These are phyloP conservation scores for Sequoiadendron giganteum DNA, from an alignment of 75 land plant genomes.

Conservation along the genomic window DNA sequence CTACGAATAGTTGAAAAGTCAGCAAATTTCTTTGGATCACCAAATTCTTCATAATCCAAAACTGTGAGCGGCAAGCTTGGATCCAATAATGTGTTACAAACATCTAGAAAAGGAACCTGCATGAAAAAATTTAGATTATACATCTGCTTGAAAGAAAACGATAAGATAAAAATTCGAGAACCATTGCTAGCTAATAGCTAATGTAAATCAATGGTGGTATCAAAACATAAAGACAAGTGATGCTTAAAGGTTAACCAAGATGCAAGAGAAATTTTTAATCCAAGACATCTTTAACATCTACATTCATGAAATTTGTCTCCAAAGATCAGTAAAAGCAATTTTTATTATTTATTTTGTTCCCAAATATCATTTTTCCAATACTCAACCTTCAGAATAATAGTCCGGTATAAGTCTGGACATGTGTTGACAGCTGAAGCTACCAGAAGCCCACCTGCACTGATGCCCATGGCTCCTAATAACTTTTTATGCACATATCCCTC, in stretches of 20 bases:
- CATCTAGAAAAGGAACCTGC: slow-evolving; percentile 96
- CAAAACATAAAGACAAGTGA: not conserved
- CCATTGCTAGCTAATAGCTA: not conserved
- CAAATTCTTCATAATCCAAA: slow-evolving; percentile 98
- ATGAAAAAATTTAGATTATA: not conserved
- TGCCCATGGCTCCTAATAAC: slow-evolving; percentile 63
- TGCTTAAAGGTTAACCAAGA: not conserved
- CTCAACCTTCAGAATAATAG: slow-evolving; percentile 85
- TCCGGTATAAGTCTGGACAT: slow-evolving; percentile 65
- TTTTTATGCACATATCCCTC: slow-evolving; percentile 67
- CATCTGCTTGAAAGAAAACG: not conserved
- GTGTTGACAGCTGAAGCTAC: slow-evolving; percentile 79
- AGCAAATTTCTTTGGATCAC: slow-evolving; percentile 56
- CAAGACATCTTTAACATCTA: not conserved
- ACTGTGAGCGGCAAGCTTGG: slow-evolving; percentile 75
- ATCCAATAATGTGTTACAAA: slow-evolving; percentile 89
- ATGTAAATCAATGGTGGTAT: not conserved
- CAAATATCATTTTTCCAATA: not conserved
- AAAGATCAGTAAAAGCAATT: not conserved
- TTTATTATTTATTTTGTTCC: not conserved
- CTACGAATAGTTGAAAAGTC: slow-evolving; percentile 61
- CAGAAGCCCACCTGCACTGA: slow-evolving; percentile 92
- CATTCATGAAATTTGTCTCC: not conserved
- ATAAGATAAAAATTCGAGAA: not conserved
- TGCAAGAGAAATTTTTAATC: not conserved